phyloP scores from a whole-genome alignment of 2,329 filamentous ascomycete species.

The Pseudopithomyces chartarum region DNA sequence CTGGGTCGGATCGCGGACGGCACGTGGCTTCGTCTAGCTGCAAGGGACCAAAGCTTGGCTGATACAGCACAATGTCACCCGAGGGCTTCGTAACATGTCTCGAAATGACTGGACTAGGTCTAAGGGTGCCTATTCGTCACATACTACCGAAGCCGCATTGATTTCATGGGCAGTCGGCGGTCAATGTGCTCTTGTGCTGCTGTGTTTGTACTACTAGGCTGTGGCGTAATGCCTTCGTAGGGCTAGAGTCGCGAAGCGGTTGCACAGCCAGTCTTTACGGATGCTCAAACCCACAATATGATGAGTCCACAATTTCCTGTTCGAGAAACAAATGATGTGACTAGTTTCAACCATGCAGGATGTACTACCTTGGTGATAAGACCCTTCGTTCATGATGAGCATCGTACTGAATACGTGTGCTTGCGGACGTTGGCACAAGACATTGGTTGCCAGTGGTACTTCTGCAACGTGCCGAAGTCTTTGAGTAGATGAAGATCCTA shows the following conservation, averaged over 20 bases:
- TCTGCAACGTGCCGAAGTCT: neutral
- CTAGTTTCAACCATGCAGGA: neutral
- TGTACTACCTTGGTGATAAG: neutral
- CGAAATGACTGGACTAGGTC: neutral
- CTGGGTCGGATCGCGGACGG: neutral
- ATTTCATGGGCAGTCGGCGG: neutral
- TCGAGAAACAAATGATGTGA: neutral
- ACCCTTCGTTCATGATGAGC: neutral
- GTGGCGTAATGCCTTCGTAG: neutral
- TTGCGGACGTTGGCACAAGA: neutral
- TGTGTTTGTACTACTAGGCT: neutral
- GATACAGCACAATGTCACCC: neutral
- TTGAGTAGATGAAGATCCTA: slow-evolving; percentile 2
- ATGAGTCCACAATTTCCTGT: neutral
- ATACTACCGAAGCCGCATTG: neutral
- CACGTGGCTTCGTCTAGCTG: neutral
- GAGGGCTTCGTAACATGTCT: neutral
- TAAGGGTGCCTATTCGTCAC: neutral
- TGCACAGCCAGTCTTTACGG: neutral
- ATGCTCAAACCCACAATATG: neutral
- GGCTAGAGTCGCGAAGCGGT: neutral
- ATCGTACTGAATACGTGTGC: neutral
- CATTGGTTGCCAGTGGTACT: neutral
- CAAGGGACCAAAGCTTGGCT: neutral
- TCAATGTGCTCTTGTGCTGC: neutral